phyloP scores from a whole-genome alignment of 2,329 filamentous ascomycete genomes.

The Penicillium capsulatum region DNA sequence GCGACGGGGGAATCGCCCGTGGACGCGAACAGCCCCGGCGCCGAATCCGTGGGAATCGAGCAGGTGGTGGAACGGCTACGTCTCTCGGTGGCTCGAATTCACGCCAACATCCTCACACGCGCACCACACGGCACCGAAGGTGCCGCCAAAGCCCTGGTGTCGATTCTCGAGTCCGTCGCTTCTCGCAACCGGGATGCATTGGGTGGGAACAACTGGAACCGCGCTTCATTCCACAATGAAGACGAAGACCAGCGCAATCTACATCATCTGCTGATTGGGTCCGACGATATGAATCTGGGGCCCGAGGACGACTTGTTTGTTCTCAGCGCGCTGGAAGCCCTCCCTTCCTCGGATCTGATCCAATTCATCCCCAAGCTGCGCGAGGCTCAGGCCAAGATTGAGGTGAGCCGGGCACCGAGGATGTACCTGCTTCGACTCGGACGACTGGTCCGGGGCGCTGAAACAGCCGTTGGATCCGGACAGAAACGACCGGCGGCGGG shows the following conservation, averaged over 20 bases:
- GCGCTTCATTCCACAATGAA: slow-evolving; percentile 32
- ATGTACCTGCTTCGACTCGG: slow-evolving; percentile 34
- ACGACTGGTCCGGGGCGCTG: slow-evolving; percentile 29
- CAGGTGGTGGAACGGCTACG: slow-evolving; percentile 33
- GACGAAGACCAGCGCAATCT: slow-evolving; percentile 42
- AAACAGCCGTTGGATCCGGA: slow-evolving; percentile 20
- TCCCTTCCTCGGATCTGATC: slow-evolving; percentile 30
- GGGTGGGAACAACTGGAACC: slow-evolving; percentile 35
- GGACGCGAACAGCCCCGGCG: slow-evolving; percentile 15
- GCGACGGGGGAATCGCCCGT: slow-evolving; percentile 27
- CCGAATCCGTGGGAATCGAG: slow-evolving; percentile 24
- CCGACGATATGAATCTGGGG: slow-evolving; percentile 25
- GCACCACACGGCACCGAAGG: slow-evolving; percentile 36
- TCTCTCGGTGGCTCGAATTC: slow-evolving; percentile 29
- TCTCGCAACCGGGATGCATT: slow-evolving; percentile 40
- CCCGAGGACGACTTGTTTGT: slow-evolving; percentile 33
- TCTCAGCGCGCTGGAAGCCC: slow-evolving; percentile 36
- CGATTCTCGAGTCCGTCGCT: slow-evolving; percentile 36
- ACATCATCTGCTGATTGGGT: slow-evolving; percentile 40
- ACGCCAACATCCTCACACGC: slow-evolving; percentile 31
- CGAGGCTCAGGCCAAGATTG: slow-evolving; percentile 40
- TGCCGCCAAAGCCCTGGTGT: slow-evolving; percentile 38
- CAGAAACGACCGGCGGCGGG: slow-evolving; percentile 34
- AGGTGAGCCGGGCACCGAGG: slow-evolving; percentile 40
- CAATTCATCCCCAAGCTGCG: slow-evolving; percentile 30